phyloP scores from a whole-genome alignment of 2,329 filamentous ascomycete species.

The Cladosporium phlei region DNA sequence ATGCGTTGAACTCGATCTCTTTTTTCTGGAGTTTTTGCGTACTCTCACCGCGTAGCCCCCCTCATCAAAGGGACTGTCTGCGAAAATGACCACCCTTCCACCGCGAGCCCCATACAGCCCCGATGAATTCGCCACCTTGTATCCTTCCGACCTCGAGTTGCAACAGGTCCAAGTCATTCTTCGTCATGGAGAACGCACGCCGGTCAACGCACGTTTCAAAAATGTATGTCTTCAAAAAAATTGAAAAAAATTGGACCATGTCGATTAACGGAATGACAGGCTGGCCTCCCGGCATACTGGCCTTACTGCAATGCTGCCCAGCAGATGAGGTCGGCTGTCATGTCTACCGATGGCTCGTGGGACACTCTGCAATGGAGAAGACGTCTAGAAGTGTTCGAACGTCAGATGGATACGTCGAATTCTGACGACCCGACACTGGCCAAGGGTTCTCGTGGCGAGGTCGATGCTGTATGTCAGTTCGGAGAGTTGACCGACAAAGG shows the following conservation, averaged over 20 bases:
- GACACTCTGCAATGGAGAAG: slow-evolving; percentile 60
- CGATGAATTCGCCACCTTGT: slow-evolving; percentile 74
- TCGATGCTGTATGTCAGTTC: slow-evolving; percentile 74
- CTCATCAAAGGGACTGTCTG: too few relatives aligned
- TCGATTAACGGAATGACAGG: neutral
- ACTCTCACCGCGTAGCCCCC: too few relatives aligned
- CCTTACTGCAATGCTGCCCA: slow-evolving; percentile 80
- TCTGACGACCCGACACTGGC: slow-evolving; percentile 55
- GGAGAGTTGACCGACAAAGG: slow-evolving; percentile 49
- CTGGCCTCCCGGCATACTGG: slow-evolving; percentile 56
- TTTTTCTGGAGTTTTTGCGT: too few relatives aligned
- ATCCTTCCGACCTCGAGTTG: slow-evolving; percentile 73
- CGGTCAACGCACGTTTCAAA: slow-evolving; percentile 81
- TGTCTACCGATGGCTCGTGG: slow-evolving; percentile 53
- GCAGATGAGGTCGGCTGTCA: slow-evolving; percentile 61
- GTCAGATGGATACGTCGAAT: slow-evolving; percentile 45
- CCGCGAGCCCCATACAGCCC: slow-evolving; percentile 72
- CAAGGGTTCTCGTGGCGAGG: slow-evolving; percentile 60
- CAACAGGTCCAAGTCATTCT: slow-evolving; percentile 81
- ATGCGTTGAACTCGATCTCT: neutral
- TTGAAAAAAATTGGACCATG: neutral
- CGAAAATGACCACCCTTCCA: slow-evolving; percentile 72
- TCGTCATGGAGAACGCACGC: slow-evolving; percentile 61
- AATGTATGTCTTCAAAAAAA: slow-evolving; percentile 50
- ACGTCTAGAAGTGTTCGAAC: slow-evolving; percentile 73